Evolutionary conservation across 371 early-diverging fungal species (phyloP), one percentile per base, ranked within the genome.

Genomic region (Circinella umbellata): DNA sequence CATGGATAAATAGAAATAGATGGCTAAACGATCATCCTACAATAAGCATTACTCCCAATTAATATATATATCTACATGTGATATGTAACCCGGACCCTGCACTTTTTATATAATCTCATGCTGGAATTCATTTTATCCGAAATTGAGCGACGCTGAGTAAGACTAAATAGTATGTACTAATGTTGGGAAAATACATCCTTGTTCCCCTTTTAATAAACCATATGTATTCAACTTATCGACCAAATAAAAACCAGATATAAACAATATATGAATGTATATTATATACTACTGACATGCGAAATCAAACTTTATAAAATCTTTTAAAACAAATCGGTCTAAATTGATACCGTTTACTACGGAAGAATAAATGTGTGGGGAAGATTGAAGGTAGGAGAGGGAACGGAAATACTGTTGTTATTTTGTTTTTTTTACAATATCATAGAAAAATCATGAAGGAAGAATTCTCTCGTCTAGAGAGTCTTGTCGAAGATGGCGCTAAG

Each of bases 401-500:
- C 15, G 51, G 8, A 51, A 17, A n/a, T 2, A 53, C 15, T 6
- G 27, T 57, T 57, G 57, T 34, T 57, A n/a, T 34, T 51, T n/a
- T 17, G 0, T 51, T 51, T 51, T n/a, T 14, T 51, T 51, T n/a
- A 51, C 51, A 42, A 42, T 42, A 42, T 42, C 42, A 42, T 42
- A 42, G 11, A 42, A 42, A 42, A 42, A 42, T 6, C 9, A 42
- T 6, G 42, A 42, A 42, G 6, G 3, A 6, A 15, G 3, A 14
- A 27, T 27, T 27, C 7, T 34, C 57, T 34, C 57, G 68, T 83
- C 82, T 84, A 84, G 66, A 80, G 80, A 68, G 85, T 82, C 73
- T 79, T 84, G 67, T 80, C 84, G 80, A 98, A 97, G 78, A 98
- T 95, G 72, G 96, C 96, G 74, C 86, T 82, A 69, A 99, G 85